Conservation (phyloP, 192 early-diverging fungal genomes). For the Podila horticola region DNA sequence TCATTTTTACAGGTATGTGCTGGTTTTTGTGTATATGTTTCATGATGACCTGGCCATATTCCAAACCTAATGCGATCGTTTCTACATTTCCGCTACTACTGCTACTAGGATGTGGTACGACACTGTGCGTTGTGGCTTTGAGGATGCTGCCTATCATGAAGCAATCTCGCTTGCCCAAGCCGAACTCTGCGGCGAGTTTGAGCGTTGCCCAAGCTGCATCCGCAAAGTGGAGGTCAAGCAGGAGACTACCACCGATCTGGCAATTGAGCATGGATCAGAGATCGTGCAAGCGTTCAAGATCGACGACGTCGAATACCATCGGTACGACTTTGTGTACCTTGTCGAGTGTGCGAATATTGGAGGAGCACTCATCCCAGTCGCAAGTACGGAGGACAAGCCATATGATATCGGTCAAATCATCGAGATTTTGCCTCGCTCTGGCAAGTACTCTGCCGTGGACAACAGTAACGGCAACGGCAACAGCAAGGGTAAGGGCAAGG, state of each 20-base stretch:
- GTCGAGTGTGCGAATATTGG: slow-evolving; percentile 39
- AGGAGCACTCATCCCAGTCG: too few species aligned
- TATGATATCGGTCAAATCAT: slow-evolving; percentile 67
- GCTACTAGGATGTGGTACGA: slow-evolving; percentile 67
- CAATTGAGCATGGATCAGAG: too few species aligned
- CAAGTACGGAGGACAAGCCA: slow-evolving; percentile 35
- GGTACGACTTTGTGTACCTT: slow-evolving; percentile 67
- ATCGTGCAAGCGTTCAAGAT: slow-evolving; percentile 1
- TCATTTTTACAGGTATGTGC: slow-evolving; percentile 41
- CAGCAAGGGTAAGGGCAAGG: background rate
- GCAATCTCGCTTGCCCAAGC: background rate
- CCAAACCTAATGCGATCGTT: too few species aligned
- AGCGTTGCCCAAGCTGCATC: background rate
- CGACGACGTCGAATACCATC: slow-evolving; percentile 60
- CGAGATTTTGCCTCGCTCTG: slow-evolving; percentile 20
- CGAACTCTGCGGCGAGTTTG: too few species aligned
- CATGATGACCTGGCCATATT: background rate
- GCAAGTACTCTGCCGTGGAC: background rate
- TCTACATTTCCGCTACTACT: background rate
- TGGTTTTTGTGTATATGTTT: background rate
- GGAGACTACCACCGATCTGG: background rate
- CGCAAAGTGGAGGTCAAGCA: slow-evolving; percentile 1
- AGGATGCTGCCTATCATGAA: slow-evolving; percentile 59
- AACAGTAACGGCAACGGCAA: too few species aligned
- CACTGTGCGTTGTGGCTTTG: slow-evolving; percentile 55